These are phyloP conservation scores for Neurospora sp. DNA, from an alignment of 495 filamentous ascomycete genomes.

Conservation along the genomic window DNA sequence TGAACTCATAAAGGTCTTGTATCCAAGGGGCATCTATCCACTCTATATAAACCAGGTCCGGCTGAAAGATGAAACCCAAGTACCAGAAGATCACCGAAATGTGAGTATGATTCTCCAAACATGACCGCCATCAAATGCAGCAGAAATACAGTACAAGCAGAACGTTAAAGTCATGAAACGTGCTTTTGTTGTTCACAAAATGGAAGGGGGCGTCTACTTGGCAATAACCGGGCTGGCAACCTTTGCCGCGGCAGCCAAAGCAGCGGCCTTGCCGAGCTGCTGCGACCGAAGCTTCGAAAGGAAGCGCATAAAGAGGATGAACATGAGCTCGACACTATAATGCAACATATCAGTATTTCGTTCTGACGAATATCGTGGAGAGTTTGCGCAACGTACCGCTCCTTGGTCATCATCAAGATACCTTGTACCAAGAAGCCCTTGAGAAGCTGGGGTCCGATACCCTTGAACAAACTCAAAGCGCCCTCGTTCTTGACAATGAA, in stretches of 20 bases:
- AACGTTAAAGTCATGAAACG: neutral
- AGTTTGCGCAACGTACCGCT: slow-evolving; percentile 55
- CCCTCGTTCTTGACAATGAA: slow-evolving; percentile 90
- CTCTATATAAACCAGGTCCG: neutral
- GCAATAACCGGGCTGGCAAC: slow-evolving; percentile 33
- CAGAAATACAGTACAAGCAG: slow-evolving; percentile 1
- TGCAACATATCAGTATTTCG: slow-evolving; percentile 11
- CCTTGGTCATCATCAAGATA: slow-evolving; percentile 98
- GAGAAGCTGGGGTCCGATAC: slow-evolving; percentile 84
- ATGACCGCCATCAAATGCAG: neutral
- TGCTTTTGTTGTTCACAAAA: neutral
- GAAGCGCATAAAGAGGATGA: slow-evolving; percentile 79
- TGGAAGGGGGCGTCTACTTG: slow-evolving; percentile 23
- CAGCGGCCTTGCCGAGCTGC: slow-evolving; percentile 59
- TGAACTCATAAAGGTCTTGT: neutral
- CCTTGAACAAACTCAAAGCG: slow-evolving; percentile 76
- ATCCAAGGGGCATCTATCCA: neutral
- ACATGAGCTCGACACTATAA: slow-evolving; percentile 75
- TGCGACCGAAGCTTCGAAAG: slow-evolving; percentile 58
- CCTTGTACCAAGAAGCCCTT: slow-evolving; percentile 94
- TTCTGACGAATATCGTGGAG: neutral
- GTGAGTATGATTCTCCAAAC: neutral
- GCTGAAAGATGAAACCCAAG: neutral
- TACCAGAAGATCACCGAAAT: neutral
- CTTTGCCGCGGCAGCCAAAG: slow-evolving; percentile 42